Evolutionary conservation across 2,329 filamentous ascomycete genomes (phyloP).

Genomic region (Microsporum canis): DNA sequence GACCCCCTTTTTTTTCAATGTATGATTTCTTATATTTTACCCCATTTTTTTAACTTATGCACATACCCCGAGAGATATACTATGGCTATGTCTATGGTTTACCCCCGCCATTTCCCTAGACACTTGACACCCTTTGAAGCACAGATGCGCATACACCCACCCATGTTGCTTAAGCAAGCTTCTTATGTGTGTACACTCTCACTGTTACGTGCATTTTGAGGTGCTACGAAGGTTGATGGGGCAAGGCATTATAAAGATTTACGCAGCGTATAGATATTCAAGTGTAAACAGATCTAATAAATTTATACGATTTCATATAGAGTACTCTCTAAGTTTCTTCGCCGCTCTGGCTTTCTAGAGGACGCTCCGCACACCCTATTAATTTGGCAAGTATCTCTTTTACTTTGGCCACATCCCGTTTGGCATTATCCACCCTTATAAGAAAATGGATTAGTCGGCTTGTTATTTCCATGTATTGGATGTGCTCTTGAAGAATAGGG

Average conservation of each 20-base stretch:
- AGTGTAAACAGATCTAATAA: neutral
- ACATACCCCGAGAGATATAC: neutral
- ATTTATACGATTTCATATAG: neutral
- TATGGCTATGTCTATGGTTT: neutral
- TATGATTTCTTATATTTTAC: neutral
- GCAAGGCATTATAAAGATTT: neutral
- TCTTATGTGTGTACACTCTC: neutral
- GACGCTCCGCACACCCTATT: neutral
- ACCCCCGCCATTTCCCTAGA: neutral
- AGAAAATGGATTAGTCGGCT: neutral
- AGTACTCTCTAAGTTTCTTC: neutral
- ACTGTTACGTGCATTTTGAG: neutral
- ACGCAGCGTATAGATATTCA: neutral
- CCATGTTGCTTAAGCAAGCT: neutral
- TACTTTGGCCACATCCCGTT: neutral
- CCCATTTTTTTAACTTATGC: neutral
- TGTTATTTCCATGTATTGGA: neutral
- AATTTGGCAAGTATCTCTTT: neutral
- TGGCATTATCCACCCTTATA: neutral
- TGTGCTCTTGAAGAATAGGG: neutral
- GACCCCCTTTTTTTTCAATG: neutral
- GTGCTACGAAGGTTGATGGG: neutral
- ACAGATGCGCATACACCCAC: neutral
- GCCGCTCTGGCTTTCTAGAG: neutral
- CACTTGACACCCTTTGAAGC: slow-evolving; percentile 1